Conservation (phyloP, 2,329 filamentous ascomycete species). For the Alternaria tenuissima region DNA sequence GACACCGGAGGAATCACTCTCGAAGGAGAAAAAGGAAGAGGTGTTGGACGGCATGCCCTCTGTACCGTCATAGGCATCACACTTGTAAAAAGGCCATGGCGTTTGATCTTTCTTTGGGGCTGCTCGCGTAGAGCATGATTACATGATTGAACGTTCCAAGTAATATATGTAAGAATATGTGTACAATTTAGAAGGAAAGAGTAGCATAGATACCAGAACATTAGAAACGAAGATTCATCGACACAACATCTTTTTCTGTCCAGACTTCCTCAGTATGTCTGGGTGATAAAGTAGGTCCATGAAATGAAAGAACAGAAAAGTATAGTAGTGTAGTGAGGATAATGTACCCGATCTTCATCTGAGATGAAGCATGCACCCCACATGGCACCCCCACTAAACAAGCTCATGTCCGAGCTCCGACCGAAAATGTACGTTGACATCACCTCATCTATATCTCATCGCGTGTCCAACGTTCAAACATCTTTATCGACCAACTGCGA, state of each 20-base stretch:
- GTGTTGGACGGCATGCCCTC: conserved; percentile 10
- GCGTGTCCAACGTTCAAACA: not conserved
- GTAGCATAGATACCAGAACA: not conserved
- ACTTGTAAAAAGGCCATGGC: not conserved
- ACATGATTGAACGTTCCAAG: not conserved
- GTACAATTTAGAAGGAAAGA: not conserved
- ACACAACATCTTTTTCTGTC: not conserved
- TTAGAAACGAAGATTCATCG: not conserved
- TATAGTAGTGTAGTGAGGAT: not conserved
- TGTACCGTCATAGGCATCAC: conserved; percentile 5
- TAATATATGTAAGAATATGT: conserved; percentile 8
- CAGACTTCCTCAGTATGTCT: not conserved
- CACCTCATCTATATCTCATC: not conserved
- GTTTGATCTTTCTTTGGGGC: not conserved
- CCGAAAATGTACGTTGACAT: conserved; percentile 8
- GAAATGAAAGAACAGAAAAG: not conserved
- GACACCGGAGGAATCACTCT: conserved; percentile 1
- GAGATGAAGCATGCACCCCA: not conserved
- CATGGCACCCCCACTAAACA: conserved; percentile 3
- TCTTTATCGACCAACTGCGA: not conserved
- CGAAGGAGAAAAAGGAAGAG: conserved; percentile 8
- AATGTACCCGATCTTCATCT: not conserved
- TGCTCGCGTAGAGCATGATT: not conserved
- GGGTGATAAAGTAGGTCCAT: not conserved
- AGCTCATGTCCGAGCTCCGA: conserved; percentile 7